Base-by-base conservation (phyloP, 169 alveolate species). In the Neospora caninum region DNA sequence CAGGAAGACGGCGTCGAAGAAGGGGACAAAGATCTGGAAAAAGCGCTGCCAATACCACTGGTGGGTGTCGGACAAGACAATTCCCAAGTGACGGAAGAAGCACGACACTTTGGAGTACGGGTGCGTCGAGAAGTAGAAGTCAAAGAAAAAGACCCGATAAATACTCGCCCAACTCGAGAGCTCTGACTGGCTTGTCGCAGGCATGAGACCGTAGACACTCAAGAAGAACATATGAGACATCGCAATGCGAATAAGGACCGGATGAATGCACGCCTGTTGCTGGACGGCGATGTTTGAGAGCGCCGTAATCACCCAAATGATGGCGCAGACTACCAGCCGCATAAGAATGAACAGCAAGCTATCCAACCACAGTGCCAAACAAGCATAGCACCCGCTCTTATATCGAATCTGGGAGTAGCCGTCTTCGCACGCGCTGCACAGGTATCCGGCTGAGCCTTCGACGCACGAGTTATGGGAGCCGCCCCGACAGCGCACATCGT, bases 401-500 rank as follows among this genome's bases (percentile, higher is more conserved):
- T 82, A 93, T 39, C 42, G 88, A 22, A 92, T 42, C 38, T 73
- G 42, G 45, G 80, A 92, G 88, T 94, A 84, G 18, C 95, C 96
- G 42, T n/a, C 69, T 54, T 54, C 94, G 54, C 96, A 94, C 20
- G 78, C 94, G 91, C 96, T 91, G 53, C 96, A 94, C 69, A 94
- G 82, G 69, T 94, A 94, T 38, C 96, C 96, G 18, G 92, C 84
- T 22, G 95, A 91, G 22, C 96, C 96, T 29, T 91, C 93, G 20
- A 83, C 88, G 73, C 96, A 94, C 36, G 93, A 38, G 84, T 91
- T 88, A 31, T 83, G 58, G 45, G 93, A 92, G 7, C 96, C 96
- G 49, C 96, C 96, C 10, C 82, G 80, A 83, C 96, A 94, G 49
- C 94, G 94, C n/a, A 39, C 43, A 73, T 88, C 94, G n/a, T 83